Conservation (phyloP, 2,329 filamentous ascomycete species). For the Sclerotiophoma versabilis region DNA sequence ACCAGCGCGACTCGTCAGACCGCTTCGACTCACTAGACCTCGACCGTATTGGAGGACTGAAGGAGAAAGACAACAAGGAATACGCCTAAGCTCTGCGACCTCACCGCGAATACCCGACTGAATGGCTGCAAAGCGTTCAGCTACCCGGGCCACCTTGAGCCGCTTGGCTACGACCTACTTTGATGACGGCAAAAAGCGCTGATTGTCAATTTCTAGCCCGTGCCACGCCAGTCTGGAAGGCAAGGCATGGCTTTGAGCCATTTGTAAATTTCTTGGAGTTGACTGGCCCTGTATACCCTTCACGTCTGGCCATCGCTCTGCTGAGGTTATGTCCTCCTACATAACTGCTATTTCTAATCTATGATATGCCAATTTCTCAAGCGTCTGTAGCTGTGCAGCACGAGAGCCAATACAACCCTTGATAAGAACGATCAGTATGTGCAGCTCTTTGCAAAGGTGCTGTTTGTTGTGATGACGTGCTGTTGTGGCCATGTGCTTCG, state of each 20-base stretch:
- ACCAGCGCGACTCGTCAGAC: constrained; percentile 79
- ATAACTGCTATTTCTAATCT: constrained; percentile 54
- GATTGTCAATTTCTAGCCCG: constrained; percentile 34
- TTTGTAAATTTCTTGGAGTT: constrained; percentile 51
- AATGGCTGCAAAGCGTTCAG: constrained; percentile 23
- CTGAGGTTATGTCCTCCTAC: constrained; percentile 49
- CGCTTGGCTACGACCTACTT: constrained; percentile 49
- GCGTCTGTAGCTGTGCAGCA: constrained; percentile 40
- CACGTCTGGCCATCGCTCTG: constrained; percentile 36
- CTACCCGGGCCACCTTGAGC: constrained; percentile 30
- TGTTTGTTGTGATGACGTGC: neutral
- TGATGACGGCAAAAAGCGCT: constrained; percentile 44
- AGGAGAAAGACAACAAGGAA: constrained; percentile 78
- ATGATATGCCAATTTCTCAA: constrained; percentile 45
- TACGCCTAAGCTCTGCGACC: constrained; percentile 35
- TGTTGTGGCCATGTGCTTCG: too few species aligned
- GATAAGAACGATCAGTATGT: constrained; percentile 18
- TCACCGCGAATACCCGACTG: constrained; percentile 26
- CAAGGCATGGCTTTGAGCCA: constrained; percentile 26
- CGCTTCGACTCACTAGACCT: constrained; percentile 95
- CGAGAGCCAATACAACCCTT: constrained; percentile 47
- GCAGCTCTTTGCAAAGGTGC: neutral
- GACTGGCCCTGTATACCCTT: constrained; percentile 35
- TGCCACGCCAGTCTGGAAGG: constrained; percentile 24
- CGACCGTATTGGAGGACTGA: constrained; percentile 90